Evolutionary conservation across 208 protist species (phyloP).

Genomic region (Trypanosoma theileri): DNA sequence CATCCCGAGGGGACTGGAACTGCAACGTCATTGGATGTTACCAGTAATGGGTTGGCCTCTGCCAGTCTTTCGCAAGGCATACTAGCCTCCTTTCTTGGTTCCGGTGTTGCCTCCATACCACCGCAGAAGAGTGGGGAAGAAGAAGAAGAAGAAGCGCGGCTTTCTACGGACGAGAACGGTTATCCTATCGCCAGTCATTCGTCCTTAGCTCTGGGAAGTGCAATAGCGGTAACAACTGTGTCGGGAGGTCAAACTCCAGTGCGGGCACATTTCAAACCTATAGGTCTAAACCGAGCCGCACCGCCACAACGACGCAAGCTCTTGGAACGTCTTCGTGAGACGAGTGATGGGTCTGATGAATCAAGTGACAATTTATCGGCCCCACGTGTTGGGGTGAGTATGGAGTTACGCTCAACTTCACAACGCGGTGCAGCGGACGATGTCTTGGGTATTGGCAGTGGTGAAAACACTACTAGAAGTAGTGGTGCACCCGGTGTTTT

Average conservation of each 20-base stretch:
- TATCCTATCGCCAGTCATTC: background rate
- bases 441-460: background rate
- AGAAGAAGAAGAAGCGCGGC: background rate
- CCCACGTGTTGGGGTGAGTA: background rate
- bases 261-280: background rate
- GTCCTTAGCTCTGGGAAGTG: background rate
- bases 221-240: background rate
- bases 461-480: background rate
- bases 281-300: background rate
- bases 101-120: background rate
- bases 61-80: background rate
- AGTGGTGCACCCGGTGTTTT: background rate
- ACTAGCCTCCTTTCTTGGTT: slow-evolving; percentile 1
- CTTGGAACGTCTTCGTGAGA: slow-evolving; percentile 10
- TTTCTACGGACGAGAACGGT: slow-evolving; percentile 11
- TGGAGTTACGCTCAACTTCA: background rate
- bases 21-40: background rate
- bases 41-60: background rate
- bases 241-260: background rate
- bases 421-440: background rate
- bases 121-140: background rate
- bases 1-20: too few relatives aligned
- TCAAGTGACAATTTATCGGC: background rate
- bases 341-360: slow-evolving; percentile 6
- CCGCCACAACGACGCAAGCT: slow-evolving; percentile 5